Percentiles rank a stretch among this genome's conserved stretches.
Conservation (phyloP, 1,284 basidiomycete genomes). For the Amylostereum chailletii region DNA sequence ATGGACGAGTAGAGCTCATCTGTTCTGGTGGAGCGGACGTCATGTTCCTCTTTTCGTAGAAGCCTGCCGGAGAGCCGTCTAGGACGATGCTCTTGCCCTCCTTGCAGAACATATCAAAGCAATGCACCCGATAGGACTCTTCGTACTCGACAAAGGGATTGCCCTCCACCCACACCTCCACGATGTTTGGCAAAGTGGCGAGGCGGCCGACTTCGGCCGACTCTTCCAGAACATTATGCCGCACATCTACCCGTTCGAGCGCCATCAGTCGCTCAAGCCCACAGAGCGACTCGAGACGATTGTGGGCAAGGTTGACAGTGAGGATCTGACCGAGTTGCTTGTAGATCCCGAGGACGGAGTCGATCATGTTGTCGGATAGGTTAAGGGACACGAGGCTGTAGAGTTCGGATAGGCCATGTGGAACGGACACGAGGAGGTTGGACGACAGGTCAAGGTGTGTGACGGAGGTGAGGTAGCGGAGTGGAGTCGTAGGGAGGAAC, state of each 20-base stretch:
- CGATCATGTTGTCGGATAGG: slow-evolving; percentile 92
- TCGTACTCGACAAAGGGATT: slow-evolving; percentile 73
- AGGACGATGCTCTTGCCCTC: slow-evolving; percentile 69
- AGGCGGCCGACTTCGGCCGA: slow-evolving; percentile 82
- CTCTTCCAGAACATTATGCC: slow-evolving; percentile 77
- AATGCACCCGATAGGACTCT: slow-evolving; percentile 65
- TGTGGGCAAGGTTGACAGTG: slow-evolving; percentile 71
- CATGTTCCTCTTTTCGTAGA: slow-evolving; percentile 68
- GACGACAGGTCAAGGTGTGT: slow-evolving; percentile 87
- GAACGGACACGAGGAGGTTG: slow-evolving; percentile 83
- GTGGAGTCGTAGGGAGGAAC: slow-evolving; percentile 67
- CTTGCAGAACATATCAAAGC: slow-evolving; percentile 77
- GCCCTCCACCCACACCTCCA: slow-evolving; percentile 71
- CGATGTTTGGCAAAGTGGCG: slow-evolving; percentile 68
- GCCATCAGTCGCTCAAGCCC: slow-evolving; percentile 84
- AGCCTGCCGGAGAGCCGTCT: slow-evolving; percentile 69
- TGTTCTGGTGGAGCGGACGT: slow-evolving; percentile 38
- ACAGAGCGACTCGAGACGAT: slow-evolving; percentile 88
- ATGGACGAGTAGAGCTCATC: slow-evolving; percentile 39
- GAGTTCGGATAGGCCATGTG: slow-evolving; percentile 65
- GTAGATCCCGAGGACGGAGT: slow-evolving; percentile 87
- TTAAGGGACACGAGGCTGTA: slow-evolving; percentile 82
- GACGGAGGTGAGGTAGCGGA: slow-evolving; percentile 67
- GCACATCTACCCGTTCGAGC: slow-evolving; percentile 82
- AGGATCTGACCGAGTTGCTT: slow-evolving; percentile 72